phyloP scores from a whole-genome alignment of 495 filamentous ascomycete species.

The Penicillium cataractarum region DNA sequence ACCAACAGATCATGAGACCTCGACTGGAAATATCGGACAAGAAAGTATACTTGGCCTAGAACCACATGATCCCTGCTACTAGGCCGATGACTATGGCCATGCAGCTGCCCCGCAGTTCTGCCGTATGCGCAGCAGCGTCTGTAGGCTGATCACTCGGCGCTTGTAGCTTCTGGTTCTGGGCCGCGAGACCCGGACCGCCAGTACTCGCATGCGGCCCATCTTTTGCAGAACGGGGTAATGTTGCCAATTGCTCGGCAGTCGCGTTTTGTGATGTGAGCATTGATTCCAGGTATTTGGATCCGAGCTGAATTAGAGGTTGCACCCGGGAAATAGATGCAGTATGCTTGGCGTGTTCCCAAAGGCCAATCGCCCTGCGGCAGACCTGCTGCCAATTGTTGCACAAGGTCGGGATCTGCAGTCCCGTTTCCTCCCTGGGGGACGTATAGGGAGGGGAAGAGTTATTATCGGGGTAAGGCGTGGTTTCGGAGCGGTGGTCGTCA shows the following conservation, averaged over 20 bases:
- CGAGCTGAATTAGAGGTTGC: conserved; percentile 3
- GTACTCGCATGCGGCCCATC: conserved; percentile 3
- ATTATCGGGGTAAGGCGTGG: conserved; percentile 10
- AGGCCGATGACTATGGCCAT: conserved; percentile 50
- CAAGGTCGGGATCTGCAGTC: conserved; percentile 18
- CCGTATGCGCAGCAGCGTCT: conserved; percentile 33
- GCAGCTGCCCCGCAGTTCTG: conserved; percentile 41
- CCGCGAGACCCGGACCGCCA: conserved; percentile 1
- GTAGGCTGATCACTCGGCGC: conserved; percentile 29
- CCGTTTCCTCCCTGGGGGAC: neutral
- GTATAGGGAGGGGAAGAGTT: conserved; percentile 9
- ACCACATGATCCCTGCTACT: conserved; percentile 48
- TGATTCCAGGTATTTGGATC: conserved; percentile 13
- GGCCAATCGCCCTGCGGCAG: conserved; percentile 29
- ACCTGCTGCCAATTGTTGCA: conserved; percentile 40
- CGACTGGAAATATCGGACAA: conserved; percentile 1
- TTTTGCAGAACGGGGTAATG: conserved; percentile 1
- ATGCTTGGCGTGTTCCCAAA: conserved; percentile 13
- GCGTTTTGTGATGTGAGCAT: conserved; percentile 3
- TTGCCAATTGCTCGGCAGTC: neutral
- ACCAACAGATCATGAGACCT: conserved; percentile 4
- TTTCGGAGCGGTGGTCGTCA: conserved; percentile 9
- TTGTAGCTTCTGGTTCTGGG: conserved; percentile 11
- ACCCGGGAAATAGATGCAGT: conserved; percentile 1
- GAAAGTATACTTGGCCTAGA: conserved; percentile 22